Conservation (phyloP, 2,329 filamentous ascomycete genomes). For the Fusarium foetens region DNA sequence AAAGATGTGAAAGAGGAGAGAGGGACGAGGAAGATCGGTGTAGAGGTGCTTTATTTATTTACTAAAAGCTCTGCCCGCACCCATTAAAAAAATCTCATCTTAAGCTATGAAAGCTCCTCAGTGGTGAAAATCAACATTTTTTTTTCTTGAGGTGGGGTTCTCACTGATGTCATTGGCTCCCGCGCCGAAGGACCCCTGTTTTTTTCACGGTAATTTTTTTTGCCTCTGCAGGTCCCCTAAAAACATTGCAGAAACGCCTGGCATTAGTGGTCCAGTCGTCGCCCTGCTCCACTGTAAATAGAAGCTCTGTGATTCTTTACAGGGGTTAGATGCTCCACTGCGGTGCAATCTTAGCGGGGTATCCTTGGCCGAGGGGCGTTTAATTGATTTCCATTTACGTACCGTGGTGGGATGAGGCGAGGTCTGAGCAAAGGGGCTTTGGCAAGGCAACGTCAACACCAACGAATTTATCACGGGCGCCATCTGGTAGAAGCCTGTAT, state of each 20-base stretch:
- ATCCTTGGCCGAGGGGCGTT: constrained; percentile 22
- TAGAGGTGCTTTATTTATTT: constrained; percentile 29
- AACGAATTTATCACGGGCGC: neutral
- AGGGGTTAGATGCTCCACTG: constrained; percentile 16
- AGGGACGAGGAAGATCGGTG: constrained; percentile 7
- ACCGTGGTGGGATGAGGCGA: neutral
- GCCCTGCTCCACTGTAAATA: constrained; percentile 29
- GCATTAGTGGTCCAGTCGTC: constrained; percentile 31
- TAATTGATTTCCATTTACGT: constrained; percentile 25
- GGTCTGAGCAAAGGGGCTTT: neutral
- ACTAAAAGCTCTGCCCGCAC: constrained; percentile 8
- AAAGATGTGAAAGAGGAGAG: constrained; percentile 6
- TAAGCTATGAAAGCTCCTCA: constrained; percentile 26
- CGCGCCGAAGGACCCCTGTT: constrained; percentile 34
- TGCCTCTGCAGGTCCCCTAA: constrained; percentile 25
- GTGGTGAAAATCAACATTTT: constrained; percentile 42
- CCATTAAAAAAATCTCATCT: constrained; percentile 14
- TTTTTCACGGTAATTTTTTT: constrained; percentile 28
- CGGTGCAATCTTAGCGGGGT: constrained; percentile 31
- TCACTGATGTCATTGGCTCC: constrained; percentile 45
- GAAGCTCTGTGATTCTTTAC: constrained; percentile 26
- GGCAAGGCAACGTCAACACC: neutral
- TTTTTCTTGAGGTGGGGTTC: constrained; percentile 41
- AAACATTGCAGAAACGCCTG: constrained; percentile 20
- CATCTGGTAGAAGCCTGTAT: neutral